Evolutionary conservation across 1,284 basidiomycete species (phyloP), one percentile per base, ranked within the genome.

Genomic region (Sporisorium reilianum): DNA sequence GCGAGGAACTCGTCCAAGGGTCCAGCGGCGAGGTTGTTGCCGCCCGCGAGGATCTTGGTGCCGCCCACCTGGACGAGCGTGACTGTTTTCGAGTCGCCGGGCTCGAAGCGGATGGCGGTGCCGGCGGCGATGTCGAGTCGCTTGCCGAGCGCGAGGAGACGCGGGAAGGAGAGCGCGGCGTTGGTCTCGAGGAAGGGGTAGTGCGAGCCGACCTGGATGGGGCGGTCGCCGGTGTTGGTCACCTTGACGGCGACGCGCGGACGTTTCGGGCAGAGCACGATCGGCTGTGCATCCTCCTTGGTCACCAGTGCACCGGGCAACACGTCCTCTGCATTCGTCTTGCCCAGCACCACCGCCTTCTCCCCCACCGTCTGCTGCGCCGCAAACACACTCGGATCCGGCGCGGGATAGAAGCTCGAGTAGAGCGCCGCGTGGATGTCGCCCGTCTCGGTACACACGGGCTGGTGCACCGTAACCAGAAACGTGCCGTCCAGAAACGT

Each of bases 31-130:
- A 97, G 86, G 1, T 87, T 86, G 82, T 95, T 96, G 0, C 96
- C 94, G 5, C 96, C 73, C 8, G 73, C 73, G 8, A 75, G 89
- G 48, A 90, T 85, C 78, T 90, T 89, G 1, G 86, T 85, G 0
- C 95, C 96, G 14, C 89, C 91, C 45, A 97, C 92, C 23, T 89
- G 86, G 60, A 94, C 93, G 4, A 99, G 89, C 0, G 89, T 89
- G 30, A 98, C 93, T 0, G 91, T 91, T 86, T 94, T 95, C 28
- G 86, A 85, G 80, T 97, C 94, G 9, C 95, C 95, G 0, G 97
- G 96, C 84, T 99, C 97, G 84, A 99, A 99, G 20, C 97, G 90
- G 6, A 97, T 92, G 1, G 97, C 95, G 0, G 95, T 98, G 8
- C 94, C 96, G 0, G 97, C 91, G 0, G 95, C 87, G 54, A 98